phyloP scores from a whole-genome alignment of 495 filamentous ascomycete genomes.

The Staphylotrichum tortipilum region DNA sequence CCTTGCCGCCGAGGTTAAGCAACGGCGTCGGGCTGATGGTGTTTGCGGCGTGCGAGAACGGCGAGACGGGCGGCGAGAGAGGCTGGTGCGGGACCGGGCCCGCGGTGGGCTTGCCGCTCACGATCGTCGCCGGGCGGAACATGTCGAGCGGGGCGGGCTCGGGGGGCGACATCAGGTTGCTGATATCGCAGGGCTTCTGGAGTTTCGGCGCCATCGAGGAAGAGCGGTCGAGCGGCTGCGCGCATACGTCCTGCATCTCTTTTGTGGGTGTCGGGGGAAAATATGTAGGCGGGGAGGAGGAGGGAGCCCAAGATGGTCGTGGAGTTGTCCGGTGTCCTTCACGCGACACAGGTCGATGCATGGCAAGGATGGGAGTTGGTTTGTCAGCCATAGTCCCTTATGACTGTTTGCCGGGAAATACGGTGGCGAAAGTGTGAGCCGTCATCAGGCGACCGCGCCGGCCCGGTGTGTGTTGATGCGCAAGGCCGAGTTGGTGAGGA shows the following conservation, averaged over 20 bases:
- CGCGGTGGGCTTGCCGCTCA: constrained; percentile 27
- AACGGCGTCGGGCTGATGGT: constrained; percentile 37
- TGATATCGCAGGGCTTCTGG: constrained; percentile 33
- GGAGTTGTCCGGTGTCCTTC: constrained; percentile 1
- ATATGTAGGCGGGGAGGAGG: constrained; percentile 1
- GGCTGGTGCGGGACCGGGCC: constrained; percentile 40
- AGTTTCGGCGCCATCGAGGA: constrained; percentile 8
- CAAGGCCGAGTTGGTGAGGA: background rate
- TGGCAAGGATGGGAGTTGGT: constrained; percentile 1
- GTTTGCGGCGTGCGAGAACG: constrained; percentile 39
- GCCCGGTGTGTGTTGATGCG: background rate
- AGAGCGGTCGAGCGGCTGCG: background rate
- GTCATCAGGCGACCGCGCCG: constrained; percentile 10
- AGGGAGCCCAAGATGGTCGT: constrained; percentile 5
- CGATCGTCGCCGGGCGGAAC: constrained; percentile 37
- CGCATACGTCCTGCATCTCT: constrained; percentile 6
- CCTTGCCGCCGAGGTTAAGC: constrained; percentile 33
- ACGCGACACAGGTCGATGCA: constrained; percentile 11
- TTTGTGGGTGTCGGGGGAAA: constrained; percentile 12
- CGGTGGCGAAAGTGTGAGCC: constrained; percentile 13
- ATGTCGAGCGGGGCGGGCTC: constrained; percentile 55
- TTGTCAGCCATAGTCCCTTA: constrained; percentile 18
- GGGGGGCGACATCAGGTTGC: constrained; percentile 69
- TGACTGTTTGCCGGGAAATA: constrained; percentile 12
- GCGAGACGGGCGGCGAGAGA: constrained; percentile 67